A percentile compares a stretch with the other conserved stretches of the same genome.
phyloP scores from a whole-genome alignment of 768 basidiomycete species.

The Pulveroboletus sp. region DNA sequence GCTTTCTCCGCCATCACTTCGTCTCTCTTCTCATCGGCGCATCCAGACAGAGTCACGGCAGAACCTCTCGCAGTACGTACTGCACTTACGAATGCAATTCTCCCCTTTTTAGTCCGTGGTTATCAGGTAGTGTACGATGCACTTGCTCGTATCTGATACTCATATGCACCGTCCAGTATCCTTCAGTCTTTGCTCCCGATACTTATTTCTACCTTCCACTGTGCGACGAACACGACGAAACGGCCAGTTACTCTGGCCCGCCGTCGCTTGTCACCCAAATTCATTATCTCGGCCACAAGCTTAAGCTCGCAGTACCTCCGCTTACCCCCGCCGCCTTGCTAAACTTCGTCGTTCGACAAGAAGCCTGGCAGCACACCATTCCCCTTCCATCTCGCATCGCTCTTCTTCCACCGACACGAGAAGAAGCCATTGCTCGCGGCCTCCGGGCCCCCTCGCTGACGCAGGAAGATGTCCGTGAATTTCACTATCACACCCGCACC shows the following conservation, averaged over 20 bases:
- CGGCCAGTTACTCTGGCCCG: constrained; percentile 31
- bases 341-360: constrained; percentile 34
- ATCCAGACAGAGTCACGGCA: constrained; percentile 31
- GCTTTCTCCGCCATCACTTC: constrained; percentile 8
- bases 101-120: constrained; percentile 41
- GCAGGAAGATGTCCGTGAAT: constrained; percentile 40
- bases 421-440: constrained; percentile 29
- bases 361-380: constrained; percentile 33
- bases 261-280: constrained; percentile 33
- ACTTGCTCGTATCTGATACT: background rate
- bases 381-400: constrained; percentile 22
- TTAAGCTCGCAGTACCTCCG: constrained; percentile 40
- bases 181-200: constrained; percentile 44
- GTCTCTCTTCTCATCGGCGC: constrained; percentile 12
- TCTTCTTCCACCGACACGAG: constrained; percentile 35
- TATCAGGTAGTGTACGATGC: constrained; percentile 33
- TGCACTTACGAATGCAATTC: constrained; percentile 31
- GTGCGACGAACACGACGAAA: constrained; percentile 24
- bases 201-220: constrained; percentile 42
- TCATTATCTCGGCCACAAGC: constrained; percentile 39
- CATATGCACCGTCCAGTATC: constrained; percentile 31
- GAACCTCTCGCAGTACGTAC: constrained; percentile 30
- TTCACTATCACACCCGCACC: constrained; percentile 37
- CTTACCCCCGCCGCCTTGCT: constrained; percentile 41
- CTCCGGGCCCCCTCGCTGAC: constrained; percentile 31